Conservation (phyloP, 2,329 filamentous ascomycete species). For the Coniochaeta pulveracea region DNA sequence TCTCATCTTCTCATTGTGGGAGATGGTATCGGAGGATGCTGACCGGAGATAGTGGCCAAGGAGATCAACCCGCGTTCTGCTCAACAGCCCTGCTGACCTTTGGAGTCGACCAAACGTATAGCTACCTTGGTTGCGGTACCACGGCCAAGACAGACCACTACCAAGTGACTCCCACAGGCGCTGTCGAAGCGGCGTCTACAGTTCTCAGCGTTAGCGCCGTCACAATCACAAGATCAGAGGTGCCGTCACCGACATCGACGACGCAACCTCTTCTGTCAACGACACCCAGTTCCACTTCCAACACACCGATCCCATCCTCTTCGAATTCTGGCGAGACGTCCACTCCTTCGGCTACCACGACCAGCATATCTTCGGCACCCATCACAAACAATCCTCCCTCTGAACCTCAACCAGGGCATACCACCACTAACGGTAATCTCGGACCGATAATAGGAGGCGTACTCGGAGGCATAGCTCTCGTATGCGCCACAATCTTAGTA, state of each 20-base stretch:
- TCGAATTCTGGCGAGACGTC: neutral
- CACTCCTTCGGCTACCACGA: neutral
- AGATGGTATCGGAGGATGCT: neutral
- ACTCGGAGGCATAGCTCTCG: conserved; percentile 19
- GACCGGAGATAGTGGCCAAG: neutral
- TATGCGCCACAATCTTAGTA: conserved; percentile 16
- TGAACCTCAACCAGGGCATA: neutral
- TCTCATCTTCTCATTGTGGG: conserved; percentile 4
- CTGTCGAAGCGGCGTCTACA: neutral
- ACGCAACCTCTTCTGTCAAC: neutral
- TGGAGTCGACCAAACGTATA: conserved; percentile 20
- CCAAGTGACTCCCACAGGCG: conserved; percentile 1
- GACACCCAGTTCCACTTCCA: neutral
- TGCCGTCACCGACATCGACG: neutral
- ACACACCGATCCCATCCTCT: too few species aligned
- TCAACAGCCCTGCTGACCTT: conserved; percentile 21
- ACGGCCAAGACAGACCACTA: conserved; percentile 1
- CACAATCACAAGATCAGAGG: neutral
- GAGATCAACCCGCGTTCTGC: conserved; percentile 14
- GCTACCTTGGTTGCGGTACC: conserved; percentile 22
- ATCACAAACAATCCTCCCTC: neutral
- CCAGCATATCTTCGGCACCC: neutral
- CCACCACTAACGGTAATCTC: conserved; percentile 14
- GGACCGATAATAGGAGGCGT: conserved; percentile 19
- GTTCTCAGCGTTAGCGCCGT: neutral